phyloP scores from a whole-genome alignment of 2,329 filamentous ascomycete species.

The Phaeomoniella chlamydospora region DNA sequence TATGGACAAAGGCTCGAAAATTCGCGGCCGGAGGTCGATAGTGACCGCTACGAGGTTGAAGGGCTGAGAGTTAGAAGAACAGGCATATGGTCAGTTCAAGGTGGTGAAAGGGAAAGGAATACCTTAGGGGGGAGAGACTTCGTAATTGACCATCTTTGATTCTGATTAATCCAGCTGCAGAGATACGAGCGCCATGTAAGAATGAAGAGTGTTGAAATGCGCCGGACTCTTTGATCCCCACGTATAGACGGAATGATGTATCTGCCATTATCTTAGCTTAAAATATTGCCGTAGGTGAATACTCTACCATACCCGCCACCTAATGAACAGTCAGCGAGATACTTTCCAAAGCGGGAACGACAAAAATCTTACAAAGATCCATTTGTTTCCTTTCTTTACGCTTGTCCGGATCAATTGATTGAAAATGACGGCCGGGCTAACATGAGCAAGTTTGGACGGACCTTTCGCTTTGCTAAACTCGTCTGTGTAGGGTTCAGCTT shows the following conservation, averaged over 20 bases:
- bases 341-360: too few species aligned
- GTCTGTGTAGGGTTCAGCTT: conserved; percentile 48
- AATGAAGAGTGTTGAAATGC: conserved; percentile 88
- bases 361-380: conserved; percentile 57
- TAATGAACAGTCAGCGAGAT: neutral
- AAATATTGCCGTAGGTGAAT: conserved; percentile 4
- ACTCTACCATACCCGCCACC: conserved; percentile 6
- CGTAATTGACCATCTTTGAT: conserved; percentile 68
- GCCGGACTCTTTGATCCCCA: conserved; percentile 79
- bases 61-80: too few species aligned
- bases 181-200: conserved; percentile 66
- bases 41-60: conserved; percentile 56
- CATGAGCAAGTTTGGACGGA: conserved; percentile 46
- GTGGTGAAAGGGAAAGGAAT: conserved; percentile 8
- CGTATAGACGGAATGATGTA: conserved; percentile 63
- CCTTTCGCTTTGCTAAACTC: conserved; percentile 49
- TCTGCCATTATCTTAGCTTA: conserved; percentile 43
- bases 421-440: conserved; percentile 58
- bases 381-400: conserved; percentile 72
- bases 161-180: conserved; percentile 71
- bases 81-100: too few species aligned
- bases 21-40: conserved; percentile 74
- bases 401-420: conserved; percentile 61
- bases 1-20: conserved; percentile 67
- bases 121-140: conserved; percentile 48